Evolutionary conservation across 2,329 filamentous ascomycete genomes (phyloP).

Genomic region (Karstenula rhodostoma): DNA sequence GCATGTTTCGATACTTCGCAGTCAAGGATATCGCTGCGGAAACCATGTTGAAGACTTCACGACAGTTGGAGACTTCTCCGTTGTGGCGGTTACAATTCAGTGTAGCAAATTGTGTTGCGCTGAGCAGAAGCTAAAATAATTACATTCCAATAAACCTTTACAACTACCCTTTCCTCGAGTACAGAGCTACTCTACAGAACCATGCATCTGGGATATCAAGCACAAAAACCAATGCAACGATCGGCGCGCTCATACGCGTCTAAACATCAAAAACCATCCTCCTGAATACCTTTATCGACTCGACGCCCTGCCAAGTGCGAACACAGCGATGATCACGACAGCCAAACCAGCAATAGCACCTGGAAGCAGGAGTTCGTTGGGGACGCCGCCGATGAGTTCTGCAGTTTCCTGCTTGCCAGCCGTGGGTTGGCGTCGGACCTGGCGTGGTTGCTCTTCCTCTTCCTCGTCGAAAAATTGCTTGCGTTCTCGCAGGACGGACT

Average conservation of each 20-base stretch:
- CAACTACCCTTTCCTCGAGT: constrained; percentile 19
- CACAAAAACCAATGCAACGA: constrained; percentile 20
- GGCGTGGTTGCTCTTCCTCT: constrained; percentile 62
- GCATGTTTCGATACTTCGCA: no score
- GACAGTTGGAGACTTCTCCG: no score
- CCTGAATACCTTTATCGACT: constrained; percentile 51
- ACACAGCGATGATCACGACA: constrained; percentile 92
- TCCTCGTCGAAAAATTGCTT: constrained; percentile 61
- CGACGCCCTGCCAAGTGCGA: constrained; percentile 78
- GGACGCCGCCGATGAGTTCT: constrained; percentile 87
- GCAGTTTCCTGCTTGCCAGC: constrained; percentile 62
- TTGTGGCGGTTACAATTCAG: background rate
- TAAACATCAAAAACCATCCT: constrained; percentile 1
- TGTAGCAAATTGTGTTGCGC: background rate
- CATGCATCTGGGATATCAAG: constrained; percentile 33
- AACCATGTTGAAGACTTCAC: no score
- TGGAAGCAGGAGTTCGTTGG: constrained; percentile 91
- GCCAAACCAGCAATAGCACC: constrained; percentile 96
- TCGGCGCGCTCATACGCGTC: constrained; percentile 1
- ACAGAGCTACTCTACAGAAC: constrained; percentile 19
- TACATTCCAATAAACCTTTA: background rate
- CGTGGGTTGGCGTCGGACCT: constrained; percentile 52
- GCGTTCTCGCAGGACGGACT: constrained; percentile 58
- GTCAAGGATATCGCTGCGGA: no score
- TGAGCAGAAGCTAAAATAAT: background rate